These are phyloP conservation scores for Epichloe festucae DNA, from an alignment of 2,329 filamentous ascomycete species.

Conservation along the genomic window DNA sequence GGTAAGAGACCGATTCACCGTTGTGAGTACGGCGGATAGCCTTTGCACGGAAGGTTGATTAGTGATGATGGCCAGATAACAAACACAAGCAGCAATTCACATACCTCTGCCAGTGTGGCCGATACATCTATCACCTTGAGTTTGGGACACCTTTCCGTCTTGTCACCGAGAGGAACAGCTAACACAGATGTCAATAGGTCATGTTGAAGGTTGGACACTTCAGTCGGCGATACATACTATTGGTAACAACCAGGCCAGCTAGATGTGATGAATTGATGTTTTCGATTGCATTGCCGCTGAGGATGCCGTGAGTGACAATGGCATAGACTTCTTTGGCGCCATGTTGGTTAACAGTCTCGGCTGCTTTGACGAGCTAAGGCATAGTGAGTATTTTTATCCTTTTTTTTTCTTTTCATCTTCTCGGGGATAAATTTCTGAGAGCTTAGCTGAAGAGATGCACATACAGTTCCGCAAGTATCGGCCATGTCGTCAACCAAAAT, in stretches of 20 bases:
- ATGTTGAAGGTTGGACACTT: not conserved
- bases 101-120: slow-evolving; percentile 57
- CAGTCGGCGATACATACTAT: slow-evolving; percentile 39
- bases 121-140: slow-evolving; percentile 88
- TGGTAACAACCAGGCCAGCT: slow-evolving; percentile 74
- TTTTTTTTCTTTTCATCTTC: not conserved
- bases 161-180: slow-evolving; percentile 49
- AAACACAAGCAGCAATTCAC: slow-evolving; percentile 1
- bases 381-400: not conserved
- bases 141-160: slow-evolving; percentile 64
- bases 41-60: slow-evolving; percentile 18
- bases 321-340: slow-evolving; percentile 82
- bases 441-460: not conserved
- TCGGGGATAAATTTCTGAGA: not conserved
- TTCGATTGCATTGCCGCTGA: slow-evolving; percentile 79
- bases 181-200: slow-evolving; percentile 11
- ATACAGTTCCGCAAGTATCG: slow-evolving; percentile 74
- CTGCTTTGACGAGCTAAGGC: slow-evolving; percentile 58
- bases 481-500: slow-evolving; percentile 98
- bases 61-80: not conserved
- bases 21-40: slow-evolving; percentile 58
- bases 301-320: slow-evolving; percentile 88
- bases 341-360: slow-evolving; percentile 74
- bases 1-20: slow-evolving; percentile 49
- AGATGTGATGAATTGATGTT: slow-evolving; percentile 69